Percentiles rank a stretch among this genome's conserved stretches.
phyloP scores from a whole-genome alignment of 2,329 filamentous ascomycete genomes.

The Tolypocladium ophioglossoides region DNA sequence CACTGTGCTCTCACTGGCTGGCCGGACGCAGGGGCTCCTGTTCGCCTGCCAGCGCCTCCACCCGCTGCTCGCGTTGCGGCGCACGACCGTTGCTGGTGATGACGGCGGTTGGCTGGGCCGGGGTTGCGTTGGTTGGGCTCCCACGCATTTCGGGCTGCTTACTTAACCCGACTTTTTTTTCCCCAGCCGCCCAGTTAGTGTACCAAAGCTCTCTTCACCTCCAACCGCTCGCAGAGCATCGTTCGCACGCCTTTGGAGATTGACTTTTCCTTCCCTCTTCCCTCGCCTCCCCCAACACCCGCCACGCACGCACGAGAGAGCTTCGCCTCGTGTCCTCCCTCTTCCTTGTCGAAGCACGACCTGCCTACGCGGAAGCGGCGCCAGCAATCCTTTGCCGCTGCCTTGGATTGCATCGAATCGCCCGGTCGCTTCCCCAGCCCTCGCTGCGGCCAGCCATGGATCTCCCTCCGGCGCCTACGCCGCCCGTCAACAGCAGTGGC shows the following conservation, averaged over 20 bases:
- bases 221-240: background rate
- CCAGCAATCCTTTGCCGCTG: background rate
- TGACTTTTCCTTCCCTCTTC: background rate
- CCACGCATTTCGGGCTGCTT: background rate
- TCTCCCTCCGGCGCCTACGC: slow-evolving; percentile 41
- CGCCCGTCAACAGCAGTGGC: slow-evolving; percentile 28
- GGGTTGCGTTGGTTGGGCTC: slow-evolving; percentile 2
- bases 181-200: background rate
- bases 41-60: background rate
- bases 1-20: background rate
- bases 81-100: background rate
- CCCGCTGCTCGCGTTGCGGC: background rate
- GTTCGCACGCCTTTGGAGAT: background rate
- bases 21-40: too few relatives aligned
- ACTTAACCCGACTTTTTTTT: background rate
- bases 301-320: background rate
- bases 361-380: background rate
- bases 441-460: slow-evolving; percentile 20
- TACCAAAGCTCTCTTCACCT: background rate
- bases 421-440: background rate
- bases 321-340: background rate
- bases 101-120: background rate
- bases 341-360: background rate
- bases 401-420: background rate
- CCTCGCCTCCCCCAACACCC: background rate